Evolutionary conservation across 1,139 yeast species (phyloP).

Genomic region (Nakaseomyces bracarensis): DNA sequence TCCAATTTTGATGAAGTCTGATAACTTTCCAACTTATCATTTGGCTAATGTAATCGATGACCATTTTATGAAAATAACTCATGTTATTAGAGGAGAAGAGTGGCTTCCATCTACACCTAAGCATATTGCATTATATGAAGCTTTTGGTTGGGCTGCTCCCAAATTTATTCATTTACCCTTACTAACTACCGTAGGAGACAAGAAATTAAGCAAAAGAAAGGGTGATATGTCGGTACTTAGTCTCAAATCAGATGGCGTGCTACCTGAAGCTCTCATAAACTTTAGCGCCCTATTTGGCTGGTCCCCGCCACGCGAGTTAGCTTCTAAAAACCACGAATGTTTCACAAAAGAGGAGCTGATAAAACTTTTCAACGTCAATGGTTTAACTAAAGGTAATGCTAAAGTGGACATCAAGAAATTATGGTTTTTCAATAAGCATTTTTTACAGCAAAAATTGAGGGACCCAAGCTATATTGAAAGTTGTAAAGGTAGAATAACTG

Average conservation of each 20-base stretch:
- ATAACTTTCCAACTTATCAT: constrained; percentile 91
- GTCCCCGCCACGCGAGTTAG: constrained; percentile 61
- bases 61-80: constrained; percentile 84
- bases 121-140: constrained; percentile 76
- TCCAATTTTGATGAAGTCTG: constrained; percentile 80
- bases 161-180: constrained; percentile 82
- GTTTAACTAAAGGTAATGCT: constrained; percentile 86
- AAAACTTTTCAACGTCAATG: constrained; percentile 42
- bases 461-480: constrained; percentile 16
- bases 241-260: constrained; percentile 51
- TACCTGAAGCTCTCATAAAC: constrained; percentile 82
- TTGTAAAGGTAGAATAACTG: neutral
- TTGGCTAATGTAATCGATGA: constrained; percentile 95
- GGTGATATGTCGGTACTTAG: constrained; percentile 69
- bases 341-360: constrained; percentile 49
- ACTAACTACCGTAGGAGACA: constrained; percentile 63
- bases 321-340: constrained; percentile 54
- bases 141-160: constrained; percentile 85
- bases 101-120: constrained; percentile 97
- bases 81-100: constrained; percentile 94
- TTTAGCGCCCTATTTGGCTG: constrained; percentile 91
- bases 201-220: constrained; percentile 76
- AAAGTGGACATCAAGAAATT: constrained; percentile 78
- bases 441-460: constrained; percentile 38
- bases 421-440: constrained; percentile 64